A percentile compares a stretch with the other conserved stretches of the same genome.
phyloP scores from a whole-genome alignment of 1,284 basidiomycete genomes.

The Pyrrhoderma lamaoense region DNA sequence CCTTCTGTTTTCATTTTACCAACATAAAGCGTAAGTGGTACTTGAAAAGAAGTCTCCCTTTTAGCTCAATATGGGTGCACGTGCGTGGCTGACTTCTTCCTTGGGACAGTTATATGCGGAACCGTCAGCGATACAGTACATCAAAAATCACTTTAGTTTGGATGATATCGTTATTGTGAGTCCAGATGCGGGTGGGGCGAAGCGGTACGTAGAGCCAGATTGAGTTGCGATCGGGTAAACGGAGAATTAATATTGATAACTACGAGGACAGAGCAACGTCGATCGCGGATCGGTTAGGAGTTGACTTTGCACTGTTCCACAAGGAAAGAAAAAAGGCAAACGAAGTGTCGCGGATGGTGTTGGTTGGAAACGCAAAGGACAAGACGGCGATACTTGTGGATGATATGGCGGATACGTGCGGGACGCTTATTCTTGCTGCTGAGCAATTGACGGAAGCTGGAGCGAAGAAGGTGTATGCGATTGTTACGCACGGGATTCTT shows the following conservation, averaged over 20 bases:
- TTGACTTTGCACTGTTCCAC: conserved; percentile 99
- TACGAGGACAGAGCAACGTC: conserved; percentile 76
- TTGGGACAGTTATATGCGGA: conserved; percentile 79
- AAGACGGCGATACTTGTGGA: conserved; percentile 98
- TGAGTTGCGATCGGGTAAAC: neutral
- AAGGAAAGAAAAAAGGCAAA: conserved; percentile 99
- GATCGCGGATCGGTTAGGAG: conserved; percentile 92
- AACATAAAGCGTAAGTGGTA: conserved; percentile 40
- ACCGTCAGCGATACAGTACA: conserved; percentile 93
- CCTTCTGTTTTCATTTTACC: too few species aligned
- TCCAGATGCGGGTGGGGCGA: conserved; percentile 97
- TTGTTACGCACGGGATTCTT: conserved; percentile 97
- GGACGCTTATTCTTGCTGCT: conserved; percentile 92
- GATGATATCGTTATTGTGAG: conserved; percentile 93
- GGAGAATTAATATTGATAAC: neutral
- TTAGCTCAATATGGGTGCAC: conserved; percentile 23
- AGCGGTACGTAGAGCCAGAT: conserved; percentile 61
- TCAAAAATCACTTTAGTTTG: conserved; percentile 86
- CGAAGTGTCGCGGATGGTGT: conserved; percentile 97
- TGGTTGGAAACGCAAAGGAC: conserved; percentile 90
- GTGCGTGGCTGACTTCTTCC: conserved; percentile 13
- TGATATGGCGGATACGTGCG: conserved; percentile 99
- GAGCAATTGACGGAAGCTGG: conserved; percentile 88
- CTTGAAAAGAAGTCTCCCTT: conserved; percentile 18
- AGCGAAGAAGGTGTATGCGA: conserved; percentile 79